A percentile compares a stretch with the other conserved stretches of the same genome.
phyloP scores from a whole-genome alignment of 768 basidiomycete genomes.

The Phylloporus rhodoxanthus region DNA sequence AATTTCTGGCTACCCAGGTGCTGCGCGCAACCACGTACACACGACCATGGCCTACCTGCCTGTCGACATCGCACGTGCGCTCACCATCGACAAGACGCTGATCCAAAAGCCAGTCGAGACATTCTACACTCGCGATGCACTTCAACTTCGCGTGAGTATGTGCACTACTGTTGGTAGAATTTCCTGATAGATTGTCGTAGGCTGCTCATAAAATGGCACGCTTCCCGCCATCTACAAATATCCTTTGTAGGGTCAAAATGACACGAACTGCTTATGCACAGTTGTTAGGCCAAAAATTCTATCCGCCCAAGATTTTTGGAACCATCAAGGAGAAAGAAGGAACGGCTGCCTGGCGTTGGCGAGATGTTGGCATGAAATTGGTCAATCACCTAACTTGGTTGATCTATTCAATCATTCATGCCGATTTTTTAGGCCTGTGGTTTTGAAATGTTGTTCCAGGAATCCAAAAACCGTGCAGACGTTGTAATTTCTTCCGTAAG shows the following conservation, averaged over 20 bases:
- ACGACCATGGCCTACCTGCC: slow-evolving; percentile 76
- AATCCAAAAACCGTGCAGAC: slow-evolving; percentile 58
- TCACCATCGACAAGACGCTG: slow-evolving; percentile 57
- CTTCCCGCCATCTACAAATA: slow-evolving; percentile 69
- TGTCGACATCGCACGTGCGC: slow-evolving; percentile 66
- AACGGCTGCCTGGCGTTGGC: slow-evolving; percentile 67
- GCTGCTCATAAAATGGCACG: slow-evolving; percentile 84
- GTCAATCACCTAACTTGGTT: slow-evolving; percentile 35
- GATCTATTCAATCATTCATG: background rate
- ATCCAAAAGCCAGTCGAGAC: slow-evolving; percentile 84
- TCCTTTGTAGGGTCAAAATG: slow-evolving; percentile 62
- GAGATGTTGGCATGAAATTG: slow-evolving; percentile 90
- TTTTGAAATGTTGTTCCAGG: slow-evolving; percentile 94
- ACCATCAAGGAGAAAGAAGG: slow-evolving; percentile 60
- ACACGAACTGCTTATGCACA: slow-evolving; percentile 95
- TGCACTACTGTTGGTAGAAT: background rate
- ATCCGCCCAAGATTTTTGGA: slow-evolving; percentile 86
- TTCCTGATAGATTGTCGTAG: slow-evolving; percentile 36
- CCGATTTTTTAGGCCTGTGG: slow-evolving; percentile 67
- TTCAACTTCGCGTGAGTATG: slow-evolving; percentile 72
- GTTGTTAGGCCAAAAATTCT: slow-evolving; percentile 84
- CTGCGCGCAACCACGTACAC: slow-evolving; percentile 65
- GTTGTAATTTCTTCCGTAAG: slow-evolving; percentile 45
- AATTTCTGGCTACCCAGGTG: slow-evolving; percentile 71
- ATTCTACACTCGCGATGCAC: slow-evolving; percentile 93